Evolutionary conservation across 1,139 yeast species (phyloP), one percentile per base, ranked within the genome.

Genomic region (Sugiyamaella japonica): DNA sequence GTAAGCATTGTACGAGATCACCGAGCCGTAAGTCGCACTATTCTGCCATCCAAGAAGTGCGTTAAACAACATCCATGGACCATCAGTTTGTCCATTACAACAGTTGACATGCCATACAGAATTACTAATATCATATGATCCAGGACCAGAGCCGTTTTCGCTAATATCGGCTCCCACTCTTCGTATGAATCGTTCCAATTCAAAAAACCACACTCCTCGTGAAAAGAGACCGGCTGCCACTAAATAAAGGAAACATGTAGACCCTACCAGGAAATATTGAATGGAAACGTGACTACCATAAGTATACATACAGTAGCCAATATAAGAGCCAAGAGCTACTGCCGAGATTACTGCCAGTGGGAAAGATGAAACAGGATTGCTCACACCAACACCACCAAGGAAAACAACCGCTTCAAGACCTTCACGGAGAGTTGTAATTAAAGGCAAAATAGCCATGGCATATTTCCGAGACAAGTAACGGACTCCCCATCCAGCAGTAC

Each of bases 21-120:
- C 89, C 1, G 95, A 86, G 53, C 96, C 95, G 66, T 88, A 82
- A 60, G 96, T 89, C 56, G 97, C 97, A 55, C 90, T 79, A 72
- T 89, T 89, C 75, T 88, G 95, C 96, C 96, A 89, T 61, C 96
- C 96, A 53, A 89, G 74, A 54, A 88, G 71, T 10, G 95, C 86
- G 66, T 89, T 89, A 79, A 90, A 89, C 58, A 90, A 82, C 81
- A 87, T 95, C 96, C 96, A 90, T 74, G 95, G 95, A 59, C 88
- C 85, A 69, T 89, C 96, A 48, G 78, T 77, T 72, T 85, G 88
- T 37, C 96, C 95, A 73, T 89, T 89, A 75, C 97, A 90, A 74
- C 97, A 90, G 77, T 90, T 89, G 59, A 90, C 91, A 71, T 90
- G 97, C 89, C 96, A 90, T 15, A 90, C 96, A 7, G 89, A 74